Percentiles rank a stretch among this genome's conserved stretches.
Evolutionary conservation across 306 rosid genomes (phyloP).

Genomic region (Gastrolobium villosum): DNA sequence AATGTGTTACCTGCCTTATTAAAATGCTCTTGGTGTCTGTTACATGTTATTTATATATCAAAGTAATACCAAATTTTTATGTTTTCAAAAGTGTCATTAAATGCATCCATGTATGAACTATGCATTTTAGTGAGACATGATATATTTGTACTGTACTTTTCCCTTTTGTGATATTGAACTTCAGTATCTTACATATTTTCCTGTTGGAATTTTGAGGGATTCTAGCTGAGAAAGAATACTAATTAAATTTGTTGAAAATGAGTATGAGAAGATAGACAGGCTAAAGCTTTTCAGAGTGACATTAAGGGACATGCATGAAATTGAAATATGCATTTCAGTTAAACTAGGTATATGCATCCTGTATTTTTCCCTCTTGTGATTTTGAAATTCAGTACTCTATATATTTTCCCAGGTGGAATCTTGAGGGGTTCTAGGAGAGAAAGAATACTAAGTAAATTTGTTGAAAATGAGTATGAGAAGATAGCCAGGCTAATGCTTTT

Average conservation of each 20-base stretch:
- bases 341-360: background rate
- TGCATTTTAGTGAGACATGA: slow-evolving; percentile 28
- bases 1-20: slow-evolving; percentile 15
- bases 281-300: slow-evolving; percentile 59
- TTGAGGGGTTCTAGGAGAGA: slow-evolving; percentile 80
- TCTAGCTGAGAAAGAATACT: slow-evolving; percentile 93
- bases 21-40: background rate
- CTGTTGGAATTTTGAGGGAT: slow-evolving; percentile 97
- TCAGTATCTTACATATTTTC: slow-evolving; percentile 40
- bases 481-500: slow-evolving; percentile 70
- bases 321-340: slow-evolving; percentile 31
- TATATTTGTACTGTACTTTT: slow-evolving; percentile 1
- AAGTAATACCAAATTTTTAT: background rate
- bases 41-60: slow-evolving; percentile 7
- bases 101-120: slow-evolving; percentile 3
- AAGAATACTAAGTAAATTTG: slow-evolving; percentile 72
- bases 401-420: slow-evolving; percentile 67
- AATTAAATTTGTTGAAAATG: slow-evolving; percentile 91
- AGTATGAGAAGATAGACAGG: slow-evolving; percentile 95
- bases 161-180: slow-evolving; percentile 33
- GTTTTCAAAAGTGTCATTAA: background rate
- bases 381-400: slow-evolving; percentile 30
- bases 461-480: slow-evolving; percentile 78
- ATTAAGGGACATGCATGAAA: background rate
- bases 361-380: slow-evolving; percentile 15